phyloP scores from a whole-genome alignment of 2,329 filamentous ascomycete genomes.

The Beauveria varroae region DNA sequence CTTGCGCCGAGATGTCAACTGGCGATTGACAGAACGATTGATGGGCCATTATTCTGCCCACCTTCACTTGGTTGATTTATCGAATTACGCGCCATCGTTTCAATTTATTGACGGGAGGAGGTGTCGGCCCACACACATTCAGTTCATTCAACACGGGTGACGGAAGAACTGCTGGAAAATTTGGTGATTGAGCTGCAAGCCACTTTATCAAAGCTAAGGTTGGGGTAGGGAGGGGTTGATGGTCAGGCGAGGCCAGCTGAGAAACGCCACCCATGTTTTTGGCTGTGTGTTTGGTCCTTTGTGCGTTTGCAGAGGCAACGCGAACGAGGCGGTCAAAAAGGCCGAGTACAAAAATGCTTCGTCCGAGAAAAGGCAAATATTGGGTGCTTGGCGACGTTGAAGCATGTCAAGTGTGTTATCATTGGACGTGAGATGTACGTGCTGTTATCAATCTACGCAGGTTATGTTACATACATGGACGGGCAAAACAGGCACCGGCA shows the following conservation, averaged over 20 bases:
- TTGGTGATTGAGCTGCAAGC: neutral
- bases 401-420: neutral
- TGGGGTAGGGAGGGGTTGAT: neutral
- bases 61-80: too few species aligned
- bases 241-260: slow-evolving; percentile 5
- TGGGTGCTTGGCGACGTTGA: neutral
- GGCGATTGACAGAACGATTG: too few species aligned
- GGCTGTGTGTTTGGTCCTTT: neutral
- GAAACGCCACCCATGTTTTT: neutral
- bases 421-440: neutral
- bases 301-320: neutral
- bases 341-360: too few species aligned
- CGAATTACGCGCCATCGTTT: too few species aligned
- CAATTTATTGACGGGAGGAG: too few species aligned
- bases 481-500: neutral
- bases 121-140: too few species aligned
- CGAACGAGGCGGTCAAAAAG: neutral
- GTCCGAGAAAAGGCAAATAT: too few species aligned
- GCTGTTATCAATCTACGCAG: too few species aligned
- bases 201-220: neutral
- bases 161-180: too few species aligned
- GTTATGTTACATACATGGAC: neutral
- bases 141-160: too few species aligned
- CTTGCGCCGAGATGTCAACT: neutral
- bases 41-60: too few species aligned